Conservation (phyloP, 1,284 basidiomycete genomes). For the Coniferiporia sulphurascens region DNA sequence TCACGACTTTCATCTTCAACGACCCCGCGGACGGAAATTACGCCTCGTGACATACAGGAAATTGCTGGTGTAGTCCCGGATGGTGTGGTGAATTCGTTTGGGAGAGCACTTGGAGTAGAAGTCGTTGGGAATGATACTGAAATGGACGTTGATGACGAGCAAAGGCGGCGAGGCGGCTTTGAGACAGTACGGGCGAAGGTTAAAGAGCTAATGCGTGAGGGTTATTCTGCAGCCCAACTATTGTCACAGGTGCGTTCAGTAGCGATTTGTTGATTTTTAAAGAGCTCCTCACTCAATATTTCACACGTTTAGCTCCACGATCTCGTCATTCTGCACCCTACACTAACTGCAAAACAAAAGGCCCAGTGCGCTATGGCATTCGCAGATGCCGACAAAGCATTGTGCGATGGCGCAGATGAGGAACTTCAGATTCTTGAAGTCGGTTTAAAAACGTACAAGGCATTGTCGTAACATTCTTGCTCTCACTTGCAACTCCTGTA, state of each 20-base stretch:
- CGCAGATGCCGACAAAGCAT: conserved; percentile 93
- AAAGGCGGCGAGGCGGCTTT: conserved; percentile 47
- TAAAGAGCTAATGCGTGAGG: conserved; percentile 74
- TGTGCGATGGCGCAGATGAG: conserved; percentile 98
- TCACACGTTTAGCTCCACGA: conserved; percentile 74
- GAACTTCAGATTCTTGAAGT: conserved; percentile 93
- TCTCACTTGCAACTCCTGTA: neutral
- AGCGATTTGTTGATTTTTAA: neutral
- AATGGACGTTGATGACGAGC: conserved; percentile 45
- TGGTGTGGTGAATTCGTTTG: conserved; percentile 65
- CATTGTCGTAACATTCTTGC: conserved; percentile 26
- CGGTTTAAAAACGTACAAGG: conserved; percentile 73
- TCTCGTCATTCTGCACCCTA: conserved; percentile 77
- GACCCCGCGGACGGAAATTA: conserved; percentile 67
- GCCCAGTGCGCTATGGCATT: conserved; percentile 79
- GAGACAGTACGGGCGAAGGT: conserved; percentile 71
- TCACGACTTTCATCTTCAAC: conserved; percentile 77
- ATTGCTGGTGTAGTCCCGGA: conserved; percentile 95
- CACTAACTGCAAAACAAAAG: conserved; percentile 79
- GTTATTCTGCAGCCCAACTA: conserved; percentile 91
- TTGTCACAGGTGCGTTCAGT: conserved; percentile 68
- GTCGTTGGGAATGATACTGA: conserved; percentile 36
- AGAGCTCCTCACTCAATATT: neutral
- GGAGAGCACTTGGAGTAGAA: conserved; percentile 74
- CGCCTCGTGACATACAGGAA: conserved; percentile 81